phyloP scores from a whole-genome alignment of 73 alveolate genomes.

The Tetrahymena elliotti region DNA sequence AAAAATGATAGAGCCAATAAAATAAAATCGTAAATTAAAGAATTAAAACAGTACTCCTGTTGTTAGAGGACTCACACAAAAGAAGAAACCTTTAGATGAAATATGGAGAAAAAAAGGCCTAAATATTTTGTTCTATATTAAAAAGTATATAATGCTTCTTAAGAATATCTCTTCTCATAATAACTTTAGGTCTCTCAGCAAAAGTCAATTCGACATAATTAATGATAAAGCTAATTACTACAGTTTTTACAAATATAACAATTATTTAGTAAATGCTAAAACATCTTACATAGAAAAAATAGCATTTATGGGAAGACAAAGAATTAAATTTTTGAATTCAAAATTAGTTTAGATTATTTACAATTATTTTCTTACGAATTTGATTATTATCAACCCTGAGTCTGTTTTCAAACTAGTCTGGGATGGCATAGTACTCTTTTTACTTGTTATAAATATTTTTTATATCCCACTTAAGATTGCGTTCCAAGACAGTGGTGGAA shows the following conservation, averaged over 20 bases:
- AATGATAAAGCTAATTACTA: not conserved
- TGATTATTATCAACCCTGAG: not conserved
- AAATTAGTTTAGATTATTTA: not conserved
- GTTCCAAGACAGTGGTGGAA: not conserved
- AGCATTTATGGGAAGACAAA: not conserved
- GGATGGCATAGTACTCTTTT: not conserved
- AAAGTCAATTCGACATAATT: not conserved
- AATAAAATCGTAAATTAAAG: not conserved
- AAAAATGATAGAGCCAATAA: not conserved
- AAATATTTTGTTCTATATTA: not conserved
- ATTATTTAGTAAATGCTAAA: not conserved
- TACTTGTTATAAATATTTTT: not conserved
- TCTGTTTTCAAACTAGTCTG: not conserved
- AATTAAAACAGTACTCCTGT: not conserved
- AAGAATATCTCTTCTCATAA: not conserved
- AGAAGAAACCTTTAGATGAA: not conserved
- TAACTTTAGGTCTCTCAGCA: not conserved
- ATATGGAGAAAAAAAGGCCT: not conserved
- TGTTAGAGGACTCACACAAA: not conserved
- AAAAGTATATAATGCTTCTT: not conserved
- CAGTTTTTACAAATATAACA: not conserved
- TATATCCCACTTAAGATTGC: not conserved
- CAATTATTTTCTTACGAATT: not conserved
- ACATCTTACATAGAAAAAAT: not conserved
- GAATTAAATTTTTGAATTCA: not conserved